These are phyloP conservation scores for Babesia divergens DNA, from an alignment of 169 alveolate genomes.

Conservation along the genomic window DNA sequence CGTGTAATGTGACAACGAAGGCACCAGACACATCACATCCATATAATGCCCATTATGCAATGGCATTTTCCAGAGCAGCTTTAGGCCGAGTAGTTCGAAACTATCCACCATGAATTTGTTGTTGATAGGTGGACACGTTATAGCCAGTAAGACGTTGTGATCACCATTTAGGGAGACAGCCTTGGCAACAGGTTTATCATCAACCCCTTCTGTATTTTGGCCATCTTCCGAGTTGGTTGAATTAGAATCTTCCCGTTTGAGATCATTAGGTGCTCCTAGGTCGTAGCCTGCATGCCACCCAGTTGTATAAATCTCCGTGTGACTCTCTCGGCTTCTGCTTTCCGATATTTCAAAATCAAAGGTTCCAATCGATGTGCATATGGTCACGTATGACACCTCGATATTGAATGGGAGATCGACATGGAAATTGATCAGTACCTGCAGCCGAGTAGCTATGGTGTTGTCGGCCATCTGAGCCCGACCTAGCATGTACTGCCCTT, in stretches of 20 bases:
- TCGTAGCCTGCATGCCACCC: not conserved
- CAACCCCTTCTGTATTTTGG: not conserved
- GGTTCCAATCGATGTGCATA: slow-evolving; percentile 53
- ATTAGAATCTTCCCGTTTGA: not conserved
- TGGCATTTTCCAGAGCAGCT: slow-evolving; percentile 11
- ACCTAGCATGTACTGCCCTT: slow-evolving; percentile 29
- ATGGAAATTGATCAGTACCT: slow-evolving; percentile 17
- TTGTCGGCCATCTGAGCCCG: not conserved
- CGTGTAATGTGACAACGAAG: not conserved
- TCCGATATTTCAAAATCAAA: slow-evolving; percentile 25
- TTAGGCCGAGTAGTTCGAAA: slow-evolving; percentile 13
- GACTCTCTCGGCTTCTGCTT: not conserved
- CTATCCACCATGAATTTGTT: slow-evolving; percentile 23
- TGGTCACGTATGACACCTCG: slow-evolving; percentile 2
- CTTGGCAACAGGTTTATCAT: not conserved
- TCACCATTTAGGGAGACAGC: not conserved
- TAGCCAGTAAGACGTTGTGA: slow-evolving; percentile 8
- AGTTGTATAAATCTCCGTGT: slow-evolving; percentile 19
- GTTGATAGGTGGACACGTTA: slow-evolving; percentile 29
- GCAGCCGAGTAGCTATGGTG: slow-evolving; percentile 1
- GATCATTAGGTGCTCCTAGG: not conserved
- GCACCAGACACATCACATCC: slow-evolving; percentile 5
- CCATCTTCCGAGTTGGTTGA: not conserved
- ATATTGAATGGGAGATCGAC: slow-evolving; percentile 40
- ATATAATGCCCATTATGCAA: not conserved